Evolutionary conservation across 768 basidiomycete species (phyloP).

Genomic region (Boletus rubescentipes): DNA sequence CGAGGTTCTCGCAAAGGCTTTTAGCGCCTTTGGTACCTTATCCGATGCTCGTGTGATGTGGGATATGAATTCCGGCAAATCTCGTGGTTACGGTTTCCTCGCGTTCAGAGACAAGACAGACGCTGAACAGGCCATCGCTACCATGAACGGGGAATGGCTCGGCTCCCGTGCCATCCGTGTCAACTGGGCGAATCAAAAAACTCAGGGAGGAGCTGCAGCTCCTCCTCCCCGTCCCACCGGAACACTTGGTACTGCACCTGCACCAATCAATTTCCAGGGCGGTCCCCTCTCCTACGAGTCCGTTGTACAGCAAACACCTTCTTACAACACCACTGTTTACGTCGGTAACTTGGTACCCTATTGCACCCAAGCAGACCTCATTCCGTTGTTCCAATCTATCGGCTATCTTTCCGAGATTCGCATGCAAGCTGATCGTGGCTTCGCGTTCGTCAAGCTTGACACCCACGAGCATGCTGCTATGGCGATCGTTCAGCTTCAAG

Average conservation of each 20-base stretch:
- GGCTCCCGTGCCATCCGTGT: conserved; percentile 98
- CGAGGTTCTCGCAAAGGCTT: conserved; percentile 94
- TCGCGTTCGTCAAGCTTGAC: conserved; percentile 98
- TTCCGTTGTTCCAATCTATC: conserved; percentile 97
- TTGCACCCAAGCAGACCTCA: conserved; percentile 95
- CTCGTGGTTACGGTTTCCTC: conserved; percentile 96
- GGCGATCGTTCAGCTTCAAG: conserved; percentile 96
- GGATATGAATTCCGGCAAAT: conserved; percentile 99
- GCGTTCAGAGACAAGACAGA: conserved; percentile 99
- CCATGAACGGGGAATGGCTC: conserved; percentile 99
- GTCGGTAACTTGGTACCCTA: conserved; percentile 98
- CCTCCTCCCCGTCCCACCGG: conserved; percentile 43
- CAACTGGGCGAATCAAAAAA: conserved; percentile 99
- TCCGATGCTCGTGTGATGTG: conserved; percentile 99
- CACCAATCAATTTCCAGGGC: conserved; percentile 88
- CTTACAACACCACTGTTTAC: conserved; percentile 95
- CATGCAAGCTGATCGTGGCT: conserved; percentile 98
- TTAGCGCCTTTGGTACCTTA: conserved; percentile 93
- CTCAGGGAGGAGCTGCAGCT: conserved; percentile 54
- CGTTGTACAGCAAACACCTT: conserved; percentile 91
- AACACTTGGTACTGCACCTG: conserved; percentile 65
- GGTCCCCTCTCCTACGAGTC: conserved; percentile 89
- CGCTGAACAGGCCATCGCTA: conserved; percentile 97
- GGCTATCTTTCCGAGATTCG: conserved; percentile 98
- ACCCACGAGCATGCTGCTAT: conserved; percentile 98